Percentiles rank a stretch among this genome's conserved stretches.
phyloP scores from a whole-genome alignment of 495 filamentous ascomycete species.

The Penicillium macrosclerotiorum region DNA sequence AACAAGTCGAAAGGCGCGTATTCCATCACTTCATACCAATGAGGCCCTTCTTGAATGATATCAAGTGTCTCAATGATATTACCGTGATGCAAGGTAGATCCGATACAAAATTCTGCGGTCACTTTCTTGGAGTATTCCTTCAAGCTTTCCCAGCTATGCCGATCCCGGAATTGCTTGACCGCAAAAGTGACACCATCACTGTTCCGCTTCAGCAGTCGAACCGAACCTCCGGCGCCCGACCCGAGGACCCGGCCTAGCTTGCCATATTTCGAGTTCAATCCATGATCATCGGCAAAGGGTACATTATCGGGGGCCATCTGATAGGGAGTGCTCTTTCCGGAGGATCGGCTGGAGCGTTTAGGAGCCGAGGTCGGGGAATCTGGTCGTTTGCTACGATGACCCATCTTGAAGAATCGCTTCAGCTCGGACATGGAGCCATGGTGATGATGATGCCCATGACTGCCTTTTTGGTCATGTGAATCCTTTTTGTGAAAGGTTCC shows the following conservation, averaged over 20 bases:
- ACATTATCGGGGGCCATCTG: conserved; percentile 60
- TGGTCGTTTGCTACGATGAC: conserved; percentile 62
- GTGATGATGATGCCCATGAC: conserved; percentile 30
- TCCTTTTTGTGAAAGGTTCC: conserved; percentile 50
- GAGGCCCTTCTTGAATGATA: conserved; percentile 90
- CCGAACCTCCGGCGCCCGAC: conserved; percentile 92
- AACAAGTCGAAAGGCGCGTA: conserved; percentile 98
- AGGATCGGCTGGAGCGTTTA: conserved; percentile 44
- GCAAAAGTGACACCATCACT: conserved; percentile 92
- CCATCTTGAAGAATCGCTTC: conserved; percentile 86
- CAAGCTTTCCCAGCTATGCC: conserved; percentile 90
- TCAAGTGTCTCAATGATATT: conserved; percentile 99
- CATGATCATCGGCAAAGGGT: conserved; percentile 94
- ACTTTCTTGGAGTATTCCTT: conserved; percentile 98
- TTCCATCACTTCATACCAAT: conserved; percentile 99
- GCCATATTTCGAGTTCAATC: conserved; percentile 85
- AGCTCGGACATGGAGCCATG: conserved; percentile 92
- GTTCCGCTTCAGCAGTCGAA: conserved; percentile 88
- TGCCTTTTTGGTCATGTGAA: conserved; percentile 31
- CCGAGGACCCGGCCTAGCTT: conserved; percentile 92
- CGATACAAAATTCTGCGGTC: conserved; percentile 99
- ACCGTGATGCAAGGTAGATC: conserved; percentile 93
- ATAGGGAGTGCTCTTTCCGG: conserved; percentile 56
- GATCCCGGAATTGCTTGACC: conserved; percentile 92
- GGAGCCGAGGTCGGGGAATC: conserved; percentile 55